Conservation (phyloP, 768 basidiomycete species). For the Phlegmacium glaucopus region DNA sequence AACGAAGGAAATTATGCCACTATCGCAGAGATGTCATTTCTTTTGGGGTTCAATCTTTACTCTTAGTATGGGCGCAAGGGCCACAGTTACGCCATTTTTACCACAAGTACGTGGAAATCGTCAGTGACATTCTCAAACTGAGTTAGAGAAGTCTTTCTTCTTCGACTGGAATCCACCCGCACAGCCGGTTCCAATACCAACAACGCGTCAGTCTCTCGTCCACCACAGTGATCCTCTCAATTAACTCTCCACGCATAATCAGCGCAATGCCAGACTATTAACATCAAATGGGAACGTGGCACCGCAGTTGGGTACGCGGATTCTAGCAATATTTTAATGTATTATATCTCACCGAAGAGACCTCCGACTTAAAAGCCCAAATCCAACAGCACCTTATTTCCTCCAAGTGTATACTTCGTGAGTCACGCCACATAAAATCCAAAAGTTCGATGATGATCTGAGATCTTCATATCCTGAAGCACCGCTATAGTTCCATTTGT, state of each 20-base stretch:
- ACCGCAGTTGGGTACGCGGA: constrained; percentile 35
- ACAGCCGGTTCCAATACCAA: constrained; percentile 35
- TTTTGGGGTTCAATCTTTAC: constrained; percentile 4
- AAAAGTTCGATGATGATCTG: background rate
- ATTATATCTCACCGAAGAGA: constrained; percentile 2
- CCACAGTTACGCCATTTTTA: constrained; percentile 20
- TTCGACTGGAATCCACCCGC: constrained; percentile 37
- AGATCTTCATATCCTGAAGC: constrained; percentile 23
- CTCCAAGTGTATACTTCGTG: constrained; percentile 63
- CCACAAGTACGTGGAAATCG: constrained; percentile 20
- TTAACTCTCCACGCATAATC: background rate
- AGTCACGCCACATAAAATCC: constrained; percentile 17
- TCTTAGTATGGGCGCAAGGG: constrained; percentile 8
- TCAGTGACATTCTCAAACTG: background rate
- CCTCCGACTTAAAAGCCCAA: constrained; percentile 35
- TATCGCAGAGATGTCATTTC: background rate
- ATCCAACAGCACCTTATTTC: constrained; percentile 53
- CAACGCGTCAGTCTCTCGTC: constrained; percentile 28
- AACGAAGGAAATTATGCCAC: background rate
- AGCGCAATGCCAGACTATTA: constrained; percentile 45
- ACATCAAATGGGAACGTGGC: constrained; percentile 39
- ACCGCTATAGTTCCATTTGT: constrained; percentile 49
- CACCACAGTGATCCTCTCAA: too few species aligned
- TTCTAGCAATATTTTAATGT: too few species aligned
- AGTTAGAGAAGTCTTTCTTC: constrained; percentile 35